These are phyloP conservation scores for Sporothrix curviconia DNA, from an alignment of 2,329 filamentous ascomycete species.

Conservation along the genomic window DNA sequence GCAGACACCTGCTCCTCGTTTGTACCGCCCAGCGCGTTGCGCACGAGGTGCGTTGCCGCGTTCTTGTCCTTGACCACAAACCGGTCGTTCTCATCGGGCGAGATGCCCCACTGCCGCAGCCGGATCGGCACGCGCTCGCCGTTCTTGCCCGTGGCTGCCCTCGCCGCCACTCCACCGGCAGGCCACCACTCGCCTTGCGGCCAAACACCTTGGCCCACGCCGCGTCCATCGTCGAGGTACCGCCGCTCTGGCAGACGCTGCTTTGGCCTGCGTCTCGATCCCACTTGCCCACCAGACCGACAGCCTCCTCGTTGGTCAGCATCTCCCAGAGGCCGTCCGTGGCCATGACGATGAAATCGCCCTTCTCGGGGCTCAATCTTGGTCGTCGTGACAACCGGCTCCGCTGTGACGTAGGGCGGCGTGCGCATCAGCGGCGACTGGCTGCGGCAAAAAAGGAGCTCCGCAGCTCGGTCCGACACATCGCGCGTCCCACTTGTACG, in stretches of 20 bases:
- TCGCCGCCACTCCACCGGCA: slow-evolving; percentile 67
- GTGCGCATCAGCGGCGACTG: slow-evolving; percentile 75
- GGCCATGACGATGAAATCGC: slow-evolving; percentile 93
- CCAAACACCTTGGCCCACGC: slow-evolving; percentile 61
- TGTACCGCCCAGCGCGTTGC: slow-evolving; percentile 89
- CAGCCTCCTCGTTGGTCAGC: slow-evolving; percentile 96
- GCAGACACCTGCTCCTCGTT: slow-evolving; percentile 92
- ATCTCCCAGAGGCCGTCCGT: slow-evolving; percentile 98
- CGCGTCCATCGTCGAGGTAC: slow-evolving; percentile 38
- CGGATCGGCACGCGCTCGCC: slow-evolving; percentile 86
- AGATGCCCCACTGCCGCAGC: slow-evolving; percentile 83
- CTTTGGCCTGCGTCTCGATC: slow-evolving; percentile 61
- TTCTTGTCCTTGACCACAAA: slow-evolving; percentile 96
- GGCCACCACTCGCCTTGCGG: slow-evolving; percentile 19
- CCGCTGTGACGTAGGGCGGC: slow-evolving; percentile 93
- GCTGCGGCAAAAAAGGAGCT: slow-evolving; percentile 77
- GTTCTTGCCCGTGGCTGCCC: slow-evolving; percentile 40
- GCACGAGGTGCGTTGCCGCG: slow-evolving; percentile 87
- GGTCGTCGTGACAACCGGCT: slow-evolving; percentile 89
- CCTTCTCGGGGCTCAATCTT: slow-evolving; percentile 81
- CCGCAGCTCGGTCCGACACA: slow-evolving; percentile 74
- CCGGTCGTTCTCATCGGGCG: slow-evolving; percentile 64
- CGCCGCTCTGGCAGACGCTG: slow-evolving; percentile 13
- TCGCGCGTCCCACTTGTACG: slow-evolving; percentile 94
- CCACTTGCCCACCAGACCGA: slow-evolving; percentile 94